Evolutionary conservation across 495 filamentous ascomycete genomes (phyloP), one percentile per base, ranked within the genome.

Genomic region (Hypoxylon rickii): DNA sequence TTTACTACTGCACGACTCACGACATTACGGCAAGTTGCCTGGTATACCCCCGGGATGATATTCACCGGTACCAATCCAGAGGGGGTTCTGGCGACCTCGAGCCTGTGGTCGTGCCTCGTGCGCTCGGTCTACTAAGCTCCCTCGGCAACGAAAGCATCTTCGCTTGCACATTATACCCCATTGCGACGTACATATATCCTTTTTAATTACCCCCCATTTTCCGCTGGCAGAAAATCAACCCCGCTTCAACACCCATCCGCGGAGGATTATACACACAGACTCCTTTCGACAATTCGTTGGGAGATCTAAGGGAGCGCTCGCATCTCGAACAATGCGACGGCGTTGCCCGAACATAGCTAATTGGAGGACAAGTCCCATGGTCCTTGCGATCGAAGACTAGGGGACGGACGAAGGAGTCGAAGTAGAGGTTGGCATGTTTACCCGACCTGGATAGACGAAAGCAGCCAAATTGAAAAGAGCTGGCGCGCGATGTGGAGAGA

Each of bases 141-240:
- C 37, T 40, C 22, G 49, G 24, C 31, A 40, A 40, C 34, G 16
- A 10, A 15, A 16, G 15, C 51, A 39, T 63, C 38, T 62, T 68
- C 61, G 29, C 45, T 66, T 58, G 58, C 48, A 62, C 38, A 51
- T 61, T 66, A 69, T 69, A 64, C 66, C 63, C 61, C 51, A 50
- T 54, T 55, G 43, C 44, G 37, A 54, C 47, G 57, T 64, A 61
- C 58, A 66, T 69, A 69, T 32, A 51, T 44, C 37, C 41, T 49
- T 60, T 58, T 64, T 50, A 59, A 55, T 15, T 43, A 24, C 19
- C 22, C 12, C 3, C 36, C 37, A 55, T 51, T 64, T 55, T 55
- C 61, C 61, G 55, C 50, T 60, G 61, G 61, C 61, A 59, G 61
- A 58, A 55, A 55, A 55, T 50, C 42, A 36, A 48, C 37, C 44